phyloP scores from a whole-genome alignment of 495 filamentous ascomycete genomes.

The Xylaria telfairii region DNA sequence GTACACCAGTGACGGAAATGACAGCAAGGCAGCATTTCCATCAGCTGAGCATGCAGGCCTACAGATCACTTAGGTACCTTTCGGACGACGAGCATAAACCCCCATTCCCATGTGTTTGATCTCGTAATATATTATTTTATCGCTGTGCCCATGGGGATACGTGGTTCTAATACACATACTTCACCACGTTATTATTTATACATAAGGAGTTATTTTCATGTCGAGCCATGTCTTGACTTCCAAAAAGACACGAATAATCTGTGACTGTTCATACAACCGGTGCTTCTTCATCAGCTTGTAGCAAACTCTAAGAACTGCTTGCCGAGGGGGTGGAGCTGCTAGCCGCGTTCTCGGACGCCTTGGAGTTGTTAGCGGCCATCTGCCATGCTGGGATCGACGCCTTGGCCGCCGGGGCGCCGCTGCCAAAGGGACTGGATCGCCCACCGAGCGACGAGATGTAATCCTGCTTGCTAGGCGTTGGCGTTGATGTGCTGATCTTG shows the following conservation, averaged over 20 bases:
- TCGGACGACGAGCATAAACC: neutral
- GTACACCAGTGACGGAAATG: neutral
- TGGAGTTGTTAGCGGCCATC: conserved; percentile 69
- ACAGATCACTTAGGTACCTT: neutral
- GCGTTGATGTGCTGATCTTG: conserved; percentile 39
- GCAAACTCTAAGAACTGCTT: conserved; percentile 30
- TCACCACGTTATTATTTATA: conserved; percentile 14
- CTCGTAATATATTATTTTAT: neutral
- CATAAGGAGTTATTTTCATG: neutral
- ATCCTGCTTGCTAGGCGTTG: conserved; percentile 45
- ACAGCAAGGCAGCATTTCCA: neutral
- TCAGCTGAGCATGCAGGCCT: neutral
- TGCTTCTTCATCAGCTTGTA: neutral
- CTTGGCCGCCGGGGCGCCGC: conserved; percentile 49
- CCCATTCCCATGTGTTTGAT: neutral
- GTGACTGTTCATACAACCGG: neutral
- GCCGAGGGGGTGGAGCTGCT: conserved; percentile 31
- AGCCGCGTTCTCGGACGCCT: conserved; percentile 36
- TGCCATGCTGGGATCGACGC: conserved; percentile 93
- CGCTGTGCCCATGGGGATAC: neutral
- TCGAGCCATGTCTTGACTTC: neutral
- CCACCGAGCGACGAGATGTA: conserved; percentile 39
- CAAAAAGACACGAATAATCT: neutral
- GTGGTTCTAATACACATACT: neutral
- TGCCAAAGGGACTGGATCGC: conserved; percentile 46